Base-by-base conservation (phyloP, 352 stramenopile genomes). In the Globisporangium nunn region DNA sequence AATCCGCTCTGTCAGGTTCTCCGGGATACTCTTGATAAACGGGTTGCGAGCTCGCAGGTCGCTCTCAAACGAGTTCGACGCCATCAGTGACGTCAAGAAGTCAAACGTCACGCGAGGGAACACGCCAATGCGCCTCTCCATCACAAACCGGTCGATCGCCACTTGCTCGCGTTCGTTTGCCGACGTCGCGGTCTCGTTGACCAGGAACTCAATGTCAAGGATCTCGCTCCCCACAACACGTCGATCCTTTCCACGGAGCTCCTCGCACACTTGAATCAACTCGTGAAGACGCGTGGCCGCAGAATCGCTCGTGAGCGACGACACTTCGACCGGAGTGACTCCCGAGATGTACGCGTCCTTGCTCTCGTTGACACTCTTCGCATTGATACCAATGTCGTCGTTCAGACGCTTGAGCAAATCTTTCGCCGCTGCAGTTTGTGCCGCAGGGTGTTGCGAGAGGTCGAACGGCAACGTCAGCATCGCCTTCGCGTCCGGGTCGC, bases 401-500 rank as follows among this genome's bases (percentile, higher is more conserved):
- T 65, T 66, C 4, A 99, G 83, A 28, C 96, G 78, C 56, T 94
- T 87, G 23, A 98, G 84, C 41, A 98, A 87, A 61, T 97, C 92
- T 67, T 97, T 92, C 6, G 94, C 97, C 51, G 95, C 97, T 46
- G 95, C 89, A 18, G 92, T 98, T 63, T 97, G 87, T 15, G 86
- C 91, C 44, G 67, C 89, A 52, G 78, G 91, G 39, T 97, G 95
- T 12, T 74, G 65, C 0, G 78, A 89, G 31, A 99, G 64, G 54
- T 98, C 85, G 64, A 99, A 99, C 37, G 96, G 95, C 11, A 99
- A 67, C 12, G 61, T 66, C 14, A 63, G 23, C 3, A 59, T 52
- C 6, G 88, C 56, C 54, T 79, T 62, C 0, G 58, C 59, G 33
- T 92, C 81, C 35, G 78, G 80, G 17, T 92, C 77, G 47, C 78